Evolutionary conservation across 2,329 filamentous ascomycete genomes (phyloP), one percentile per base, ranked within the genome.

Genomic region (Talaromyces sp.): DNA sequence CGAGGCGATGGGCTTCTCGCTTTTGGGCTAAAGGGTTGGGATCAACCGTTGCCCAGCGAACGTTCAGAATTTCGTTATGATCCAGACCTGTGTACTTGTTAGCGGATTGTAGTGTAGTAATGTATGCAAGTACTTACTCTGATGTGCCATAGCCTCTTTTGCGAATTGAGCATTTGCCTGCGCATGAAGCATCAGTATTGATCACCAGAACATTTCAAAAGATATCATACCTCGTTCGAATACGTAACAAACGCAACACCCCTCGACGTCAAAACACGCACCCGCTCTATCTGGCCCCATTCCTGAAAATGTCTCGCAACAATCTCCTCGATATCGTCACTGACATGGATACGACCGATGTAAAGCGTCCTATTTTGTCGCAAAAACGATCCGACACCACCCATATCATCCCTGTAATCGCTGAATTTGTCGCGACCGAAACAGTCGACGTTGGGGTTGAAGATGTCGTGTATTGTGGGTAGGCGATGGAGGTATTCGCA

Each of bases 241-340:
- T 98, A 98, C 10, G 96, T 99, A 64, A 99, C 89, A 76, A 99
- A 99, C 0, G 89, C 96, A 22, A 99, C 95, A 63, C 95, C 96
- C 47, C 94, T 83, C 0, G 88, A 89, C 65, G 96, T 97, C 14
- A 99, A 82, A 2, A 98, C 94, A 33, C 95, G 89, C 56, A 90
- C 89, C 52, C 95, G 87, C 41, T 98, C 94, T 59, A 99, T 83
- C 72, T 93, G 90, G 0, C 95, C 95, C 93, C 93, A 99, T 84
- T 99, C 95, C 27, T 92, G 90, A 75, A 98, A 97, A 79, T 99
- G 95, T 14, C 96, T 85, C 35, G 94, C 89, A 6, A 98, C 94
- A 41, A 98, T 87, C 79, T 99, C 95, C 75, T 99, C 94, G 68
- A 98, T 97, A 74, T 98, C 94, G 76, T 98, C 95, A 13, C 90